phyloP scores from a whole-genome alignment of 2,329 filamentous ascomycete genomes.

The Aspergillus hortae region DNA sequence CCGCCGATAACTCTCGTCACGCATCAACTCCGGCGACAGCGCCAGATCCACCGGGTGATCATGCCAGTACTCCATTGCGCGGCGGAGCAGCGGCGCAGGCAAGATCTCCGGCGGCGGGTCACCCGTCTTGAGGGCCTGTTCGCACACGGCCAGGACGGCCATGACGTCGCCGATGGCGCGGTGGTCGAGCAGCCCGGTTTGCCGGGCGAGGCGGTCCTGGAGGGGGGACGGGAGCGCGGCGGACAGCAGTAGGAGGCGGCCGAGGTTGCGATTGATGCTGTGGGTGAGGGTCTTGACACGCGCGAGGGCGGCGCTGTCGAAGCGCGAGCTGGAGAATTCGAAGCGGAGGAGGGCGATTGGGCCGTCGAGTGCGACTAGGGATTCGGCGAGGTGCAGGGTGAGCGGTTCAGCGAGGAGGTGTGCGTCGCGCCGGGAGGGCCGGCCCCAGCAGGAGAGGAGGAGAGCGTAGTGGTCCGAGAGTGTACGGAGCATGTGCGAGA shows the following conservation, averaged over 20 bases:
- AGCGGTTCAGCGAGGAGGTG: slow-evolving; percentile 27
- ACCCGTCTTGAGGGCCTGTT: slow-evolving; percentile 48
- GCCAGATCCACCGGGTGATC: slow-evolving; percentile 18
- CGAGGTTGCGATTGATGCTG: slow-evolving; percentile 30
- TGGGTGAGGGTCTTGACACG: slow-evolving; percentile 32
- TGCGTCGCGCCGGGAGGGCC: slow-evolving; percentile 17
- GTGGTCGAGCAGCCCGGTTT: slow-evolving; percentile 42
- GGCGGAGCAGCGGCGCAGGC: slow-evolving; percentile 45
- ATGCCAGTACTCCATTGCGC: slow-evolving; percentile 27
- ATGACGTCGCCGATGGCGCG: slow-evolving; percentile 49
- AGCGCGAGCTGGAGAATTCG: slow-evolving; percentile 39
- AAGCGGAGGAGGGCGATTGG: slow-evolving; percentile 34
- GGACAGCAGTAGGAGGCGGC: slow-evolving; percentile 34
- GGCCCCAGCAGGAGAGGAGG: slow-evolving; percentile 45
- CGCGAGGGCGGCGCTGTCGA: slow-evolving; percentile 31
- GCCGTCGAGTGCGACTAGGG: slow-evolving; percentile 30
- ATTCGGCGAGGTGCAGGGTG: slow-evolving; percentile 30
- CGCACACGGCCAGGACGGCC: slow-evolving; percentile 47
- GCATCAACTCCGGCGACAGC: slow-evolving; percentile 32
- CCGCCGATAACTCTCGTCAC: slow-evolving; percentile 43
- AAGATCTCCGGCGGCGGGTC: slow-evolving; percentile 48
- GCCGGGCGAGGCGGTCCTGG: slow-evolving; percentile 37
- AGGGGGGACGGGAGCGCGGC: slow-evolving; percentile 36
- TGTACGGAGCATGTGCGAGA: slow-evolving; percentile 43
- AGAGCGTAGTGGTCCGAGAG: slow-evolving; percentile 51